Evolutionary conservation across 768 basidiomycete genomes (phyloP).

Genomic region (Phaffia tasmanica): DNA sequence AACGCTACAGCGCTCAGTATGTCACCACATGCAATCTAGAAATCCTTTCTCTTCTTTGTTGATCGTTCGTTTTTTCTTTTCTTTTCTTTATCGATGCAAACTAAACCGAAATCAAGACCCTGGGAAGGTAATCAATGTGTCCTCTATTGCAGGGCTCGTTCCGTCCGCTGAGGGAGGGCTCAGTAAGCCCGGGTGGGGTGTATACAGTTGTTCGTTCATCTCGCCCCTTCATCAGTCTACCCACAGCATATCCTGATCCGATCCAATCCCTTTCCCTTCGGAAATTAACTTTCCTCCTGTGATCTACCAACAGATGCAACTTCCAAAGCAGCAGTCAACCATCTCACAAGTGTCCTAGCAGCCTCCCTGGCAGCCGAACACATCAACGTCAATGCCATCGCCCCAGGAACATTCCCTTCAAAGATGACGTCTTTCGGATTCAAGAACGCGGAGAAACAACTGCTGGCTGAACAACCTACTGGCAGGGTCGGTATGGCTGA

Average conservation of each 20-base stretch:
- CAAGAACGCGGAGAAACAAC: conserved; percentile 46
- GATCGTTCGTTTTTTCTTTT: not conserved
- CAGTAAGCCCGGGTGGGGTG: conserved; percentile 50
- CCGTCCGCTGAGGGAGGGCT: conserved; percentile 47
- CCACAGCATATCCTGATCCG: not conserved
- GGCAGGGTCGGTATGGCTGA: conserved; percentile 30
- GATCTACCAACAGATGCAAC: conserved; percentile 49
- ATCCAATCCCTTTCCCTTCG: not conserved
- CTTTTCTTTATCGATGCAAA: not conserved
- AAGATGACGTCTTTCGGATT: conserved; percentile 73
- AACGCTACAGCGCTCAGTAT: conserved; percentile 44
- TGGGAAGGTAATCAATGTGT: conserved; percentile 69
- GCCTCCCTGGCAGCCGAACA: conserved; percentile 50
- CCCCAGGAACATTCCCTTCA: conserved; percentile 69
- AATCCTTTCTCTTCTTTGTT: not conserved
- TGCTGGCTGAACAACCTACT: conserved; percentile 48
- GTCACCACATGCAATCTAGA: not conserved
- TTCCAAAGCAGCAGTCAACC: conserved; percentile 79
- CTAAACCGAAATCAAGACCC: conserved; percentile 44
- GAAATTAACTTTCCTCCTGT: not conserved
- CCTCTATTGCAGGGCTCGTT: conserved; percentile 54
- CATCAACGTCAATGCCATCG: conserved; percentile 73
- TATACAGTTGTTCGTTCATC: conserved; percentile 61
- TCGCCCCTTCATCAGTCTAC: not conserved
- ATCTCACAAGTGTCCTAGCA: conserved; percentile 62